Evolutionary conservation across 2,329 filamentous ascomycete species (phyloP), one percentile per base, ranked within the genome.

Genomic region (Elsinoe batatas): DNA sequence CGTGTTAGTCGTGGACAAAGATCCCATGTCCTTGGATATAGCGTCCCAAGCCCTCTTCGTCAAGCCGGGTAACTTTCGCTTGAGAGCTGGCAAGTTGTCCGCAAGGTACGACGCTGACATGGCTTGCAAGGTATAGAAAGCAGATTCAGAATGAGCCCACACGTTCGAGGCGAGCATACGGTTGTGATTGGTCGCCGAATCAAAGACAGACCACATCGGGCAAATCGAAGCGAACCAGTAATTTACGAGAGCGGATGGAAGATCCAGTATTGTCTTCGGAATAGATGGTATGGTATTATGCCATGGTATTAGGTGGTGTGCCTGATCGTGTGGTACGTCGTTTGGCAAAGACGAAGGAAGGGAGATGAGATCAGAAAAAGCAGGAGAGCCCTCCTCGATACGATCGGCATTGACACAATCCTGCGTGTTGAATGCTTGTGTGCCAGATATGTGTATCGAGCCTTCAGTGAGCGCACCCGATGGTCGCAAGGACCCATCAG

Each of bases 201-300:
- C 59, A 30, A 55, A 61, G 3, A 58, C 57, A 8, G 54, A 61
- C 59, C 59, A 61, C 58, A 60, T 60, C 15, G 58, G 53, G 37
- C 58, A 61, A 1, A 61, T 57, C 20, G 59, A 35, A 6, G 56
- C 56, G 38, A 61, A 61, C 59, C 59, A 61, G 42, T 59, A 57
- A 15, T 58, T 47, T 11, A 60, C 54, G 13, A 61, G 38, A 2
- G 53, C 54, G 3, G 56, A 56, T 32, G 59, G 50, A 2, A 61
- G 40, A 40, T 59, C 53, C 26, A 49, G 54, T 13, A 53, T 56
- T n/a, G 36, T 22, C 15, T 12, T 56, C 47, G 57, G 35, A 18
- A 32, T 30, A 17, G 20, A 32, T 38, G 30, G 26, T 7, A 3
- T 30, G 26, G 26, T 30, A 30, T 30, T 7, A 30, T 30, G 26